phyloP scores from a whole-genome alignment of 163 green algal species.

The Smithsoniella earleae region DNA sequence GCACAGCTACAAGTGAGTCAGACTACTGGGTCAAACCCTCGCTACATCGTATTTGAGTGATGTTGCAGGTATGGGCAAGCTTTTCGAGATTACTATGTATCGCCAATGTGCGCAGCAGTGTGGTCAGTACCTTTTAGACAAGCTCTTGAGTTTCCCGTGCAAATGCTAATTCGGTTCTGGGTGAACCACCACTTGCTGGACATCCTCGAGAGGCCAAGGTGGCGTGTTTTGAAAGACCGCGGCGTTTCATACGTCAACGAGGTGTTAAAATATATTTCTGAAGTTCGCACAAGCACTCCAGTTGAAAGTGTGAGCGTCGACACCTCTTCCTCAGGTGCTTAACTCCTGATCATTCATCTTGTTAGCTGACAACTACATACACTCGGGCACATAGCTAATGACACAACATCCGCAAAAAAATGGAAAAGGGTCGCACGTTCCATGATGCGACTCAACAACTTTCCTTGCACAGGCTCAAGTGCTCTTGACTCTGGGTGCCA shows the following conservation, averaged over 20 bases:
- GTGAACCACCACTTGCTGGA: slow-evolving; percentile 95
- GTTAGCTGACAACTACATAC: too few species aligned
- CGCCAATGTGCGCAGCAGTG: slow-evolving; percentile 94
- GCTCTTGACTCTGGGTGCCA: too few species aligned
- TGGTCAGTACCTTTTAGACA: slow-evolving; percentile 74
- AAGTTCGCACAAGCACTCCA: slow-evolving; percentile 52
- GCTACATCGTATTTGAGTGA: too few species aligned
- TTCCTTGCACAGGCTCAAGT: too few species aligned
- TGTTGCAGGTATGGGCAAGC: slow-evolving; percentile 51
- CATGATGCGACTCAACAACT: too few species aligned
- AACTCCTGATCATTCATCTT: background rate
- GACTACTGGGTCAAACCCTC: too few species aligned
- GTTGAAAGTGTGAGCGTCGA: slow-evolving; percentile 41
- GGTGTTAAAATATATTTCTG: slow-evolving; percentile 49
- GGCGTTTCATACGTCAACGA: slow-evolving; percentile 68
- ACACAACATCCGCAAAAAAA: too few species aligned
- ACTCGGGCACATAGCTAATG: too few species aligned
- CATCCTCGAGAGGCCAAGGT: slow-evolving; percentile 70
- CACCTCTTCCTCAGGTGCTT: background rate
- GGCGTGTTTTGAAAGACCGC: slow-evolving; percentile 76
- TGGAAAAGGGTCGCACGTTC: too few species aligned
- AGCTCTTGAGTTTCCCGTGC: slow-evolving; percentile 73
- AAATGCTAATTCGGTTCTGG: slow-evolving; percentile 86
- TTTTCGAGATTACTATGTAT: slow-evolving; percentile 80
- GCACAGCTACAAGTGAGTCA: too few species aligned